Percentiles rank a stretch among this genome's conserved stretches.
These are phyloP conservation scores for Excoecaria cochinchinensis DNA, from an alignment of 345 rosid genomes.

Conservation along the genomic window DNA sequence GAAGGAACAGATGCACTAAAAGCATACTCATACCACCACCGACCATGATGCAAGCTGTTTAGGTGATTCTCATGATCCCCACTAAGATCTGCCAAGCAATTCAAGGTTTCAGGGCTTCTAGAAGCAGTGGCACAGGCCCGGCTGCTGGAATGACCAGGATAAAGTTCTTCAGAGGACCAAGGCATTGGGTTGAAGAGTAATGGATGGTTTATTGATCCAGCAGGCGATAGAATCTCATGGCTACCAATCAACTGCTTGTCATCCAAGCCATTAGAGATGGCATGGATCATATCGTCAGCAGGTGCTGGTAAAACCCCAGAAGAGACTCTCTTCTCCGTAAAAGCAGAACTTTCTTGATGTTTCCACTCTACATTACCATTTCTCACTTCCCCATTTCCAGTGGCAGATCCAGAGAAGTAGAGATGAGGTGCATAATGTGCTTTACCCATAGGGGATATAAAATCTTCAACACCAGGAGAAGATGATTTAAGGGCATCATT, in stretches of 20 bases:
- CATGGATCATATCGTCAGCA: constrained; percentile 22
- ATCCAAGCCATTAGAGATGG: constrained; percentile 22
- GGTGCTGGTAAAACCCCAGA: constrained; percentile 16
- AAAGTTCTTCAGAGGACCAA: constrained; percentile 46
- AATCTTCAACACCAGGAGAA: constrained; percentile 28
- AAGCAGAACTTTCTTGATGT: constrained; percentile 25
- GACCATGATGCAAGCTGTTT: constrained; percentile 44
- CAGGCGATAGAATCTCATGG: constrained; percentile 39
- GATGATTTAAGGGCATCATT: constrained; percentile 32
- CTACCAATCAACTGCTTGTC: constrained; percentile 28
- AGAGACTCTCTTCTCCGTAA: constrained; percentile 23
- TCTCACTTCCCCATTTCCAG: constrained; percentile 41
- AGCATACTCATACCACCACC: constrained; percentile 43
- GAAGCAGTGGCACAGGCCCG: constrained; percentile 28
- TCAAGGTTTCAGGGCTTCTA: constrained; percentile 31
- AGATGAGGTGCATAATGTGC: constrained; percentile 44
- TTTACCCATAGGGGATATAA: constrained; percentile 29
- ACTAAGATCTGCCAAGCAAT: constrained; percentile 52
- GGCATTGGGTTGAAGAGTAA: constrained; percentile 29
- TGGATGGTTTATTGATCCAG: constrained; percentile 31
- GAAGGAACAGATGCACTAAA: constrained; percentile 44
- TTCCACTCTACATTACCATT: constrained; percentile 28
- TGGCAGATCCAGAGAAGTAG: constrained; percentile 26
- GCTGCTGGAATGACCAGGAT: constrained; percentile 35
- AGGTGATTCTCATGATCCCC: constrained; percentile 58